These are phyloP conservation scores for Thielaviopsis cerberus DNA, from an alignment of 2,329 filamentous ascomycete species.

Conservation along the genomic window DNA sequence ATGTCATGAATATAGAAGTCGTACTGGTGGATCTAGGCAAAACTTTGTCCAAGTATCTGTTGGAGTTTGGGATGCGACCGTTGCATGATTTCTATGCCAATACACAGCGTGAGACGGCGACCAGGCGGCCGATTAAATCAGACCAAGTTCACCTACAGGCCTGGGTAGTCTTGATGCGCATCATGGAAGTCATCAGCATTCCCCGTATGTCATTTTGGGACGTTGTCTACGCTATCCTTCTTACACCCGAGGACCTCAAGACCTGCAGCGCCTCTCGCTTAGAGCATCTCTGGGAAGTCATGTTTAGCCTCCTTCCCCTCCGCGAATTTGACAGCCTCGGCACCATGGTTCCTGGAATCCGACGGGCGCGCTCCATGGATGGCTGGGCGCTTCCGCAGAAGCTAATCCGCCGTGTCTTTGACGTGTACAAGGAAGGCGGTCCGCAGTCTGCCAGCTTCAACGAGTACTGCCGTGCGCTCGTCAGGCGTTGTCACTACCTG, in stretches of 20 bases:
- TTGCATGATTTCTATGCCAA: slow-evolving; percentile 29
- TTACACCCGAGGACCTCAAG: slow-evolving; percentile 19
- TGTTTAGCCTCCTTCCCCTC: slow-evolving; percentile 44
- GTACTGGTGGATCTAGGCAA: slow-evolving; percentile 26
- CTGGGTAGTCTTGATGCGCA: slow-evolving; percentile 41
- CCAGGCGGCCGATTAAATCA: slow-evolving; percentile 33
- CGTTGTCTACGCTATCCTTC: slow-evolving; percentile 27
- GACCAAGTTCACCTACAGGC: slow-evolving; percentile 28
- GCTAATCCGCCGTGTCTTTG: slow-evolving; percentile 37
- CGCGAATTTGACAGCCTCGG: slow-evolving; percentile 40
- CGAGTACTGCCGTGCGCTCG: slow-evolving; percentile 40
- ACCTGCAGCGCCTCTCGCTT: slow-evolving; percentile 24
- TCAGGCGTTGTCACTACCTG: slow-evolving; percentile 43
- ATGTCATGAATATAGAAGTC: slow-evolving; percentile 30
- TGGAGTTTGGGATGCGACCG: slow-evolving; percentile 24
- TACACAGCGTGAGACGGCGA: slow-evolving; percentile 25
- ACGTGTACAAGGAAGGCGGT: slow-evolving; percentile 35
- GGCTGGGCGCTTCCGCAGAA: slow-evolving; percentile 43
- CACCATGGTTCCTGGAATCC: slow-evolving; percentile 22
- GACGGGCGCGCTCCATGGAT: slow-evolving; percentile 22
- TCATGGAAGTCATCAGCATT: slow-evolving; percentile 31
- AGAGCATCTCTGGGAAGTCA: slow-evolving; percentile 37
- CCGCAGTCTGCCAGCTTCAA: slow-evolving; percentile 44
- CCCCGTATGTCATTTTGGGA: slow-evolving; percentile 43
- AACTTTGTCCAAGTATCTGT: slow-evolving; percentile 22